Percentiles rank a stretch among this genome's conserved stretches.
phyloP scores from a whole-genome alignment of 1,284 basidiomycete species.

The Anthracocystis setariae region DNA sequence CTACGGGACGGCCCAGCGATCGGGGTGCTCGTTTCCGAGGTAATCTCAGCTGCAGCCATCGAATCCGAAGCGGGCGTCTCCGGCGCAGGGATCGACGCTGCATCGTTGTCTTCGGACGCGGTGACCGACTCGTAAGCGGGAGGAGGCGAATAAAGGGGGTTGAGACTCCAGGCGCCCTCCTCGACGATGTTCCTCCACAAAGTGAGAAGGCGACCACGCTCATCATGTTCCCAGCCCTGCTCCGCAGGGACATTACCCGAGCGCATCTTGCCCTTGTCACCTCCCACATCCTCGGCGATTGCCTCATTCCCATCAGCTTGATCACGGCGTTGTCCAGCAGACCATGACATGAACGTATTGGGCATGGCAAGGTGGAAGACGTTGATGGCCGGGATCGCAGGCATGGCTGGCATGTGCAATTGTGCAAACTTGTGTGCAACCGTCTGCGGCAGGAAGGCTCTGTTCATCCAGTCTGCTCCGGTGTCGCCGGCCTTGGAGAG shows the following conservation, averaged over 20 bases:
- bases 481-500: constrained; percentile 49
- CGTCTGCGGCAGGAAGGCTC: constrained; percentile 41
- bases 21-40: constrained; percentile 28
- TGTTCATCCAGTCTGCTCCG: constrained; percentile 49
- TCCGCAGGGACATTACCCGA: constrained; percentile 9
- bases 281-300: constrained; percentile 6
- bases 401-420: constrained; percentile 51
- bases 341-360: constrained; percentile 50
- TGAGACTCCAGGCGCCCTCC: constrained; percentile 53
- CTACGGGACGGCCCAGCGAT: constrained; percentile 38
- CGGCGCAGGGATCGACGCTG: not conserved
- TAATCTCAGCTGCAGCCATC: not conserved
- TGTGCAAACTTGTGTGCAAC: constrained; percentile 50
- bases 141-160: constrained; percentile 52
- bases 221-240: constrained; percentile 46
- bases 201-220: constrained; percentile 38
- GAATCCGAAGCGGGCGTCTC: not conserved
- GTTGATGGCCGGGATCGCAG: constrained; percentile 48
- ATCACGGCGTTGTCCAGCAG: constrained; percentile 20
- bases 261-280: constrained; percentile 32
- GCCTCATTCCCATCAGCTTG: not conserved
- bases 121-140: constrained; percentile 56
- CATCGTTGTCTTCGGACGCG: constrained; percentile 11
- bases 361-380: constrained; percentile 57
- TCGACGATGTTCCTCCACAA: constrained; percentile 59